Base-by-base conservation (phyloP, 805 yeast species). In the fission yeast (Schizosaccharomyces pombe) region DNA sequence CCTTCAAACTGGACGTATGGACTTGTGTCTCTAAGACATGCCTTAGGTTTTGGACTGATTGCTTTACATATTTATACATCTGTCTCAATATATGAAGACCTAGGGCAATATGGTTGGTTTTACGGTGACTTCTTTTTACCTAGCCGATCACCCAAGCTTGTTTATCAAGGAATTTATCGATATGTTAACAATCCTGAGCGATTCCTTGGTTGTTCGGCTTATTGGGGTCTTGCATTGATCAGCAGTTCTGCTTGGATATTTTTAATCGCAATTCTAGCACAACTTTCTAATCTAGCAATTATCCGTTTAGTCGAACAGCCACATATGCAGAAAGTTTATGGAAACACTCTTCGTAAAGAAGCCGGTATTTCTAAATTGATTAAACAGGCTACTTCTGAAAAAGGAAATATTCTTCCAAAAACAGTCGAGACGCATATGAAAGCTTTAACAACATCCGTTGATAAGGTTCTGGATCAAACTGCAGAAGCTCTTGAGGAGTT, bases 31-130 rank as follows among this genome's bases (percentile, higher is more conserved):
- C 70, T 78, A 57, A 65, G 82, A 55, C 59, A 75, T n/a, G 79
- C 80, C 55, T 61, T 79, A 52, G 89, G 89, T 9, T 57, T 67
- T 0, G 63, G 76, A 56, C 68, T 82, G 34, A 68, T 79, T 14
- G 59, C 72, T 5, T 69, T 83, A 30, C 93, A 83, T 60, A 63
- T 73, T 16, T 78, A 85, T 81, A 80, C 85, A 34, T 77, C 81
- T 59, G 60, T 71, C 26, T 81, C 85, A 31, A 81, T 82, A 37
- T 72, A 78, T 58, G 75, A 76, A 47, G 77, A 82, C 53, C 77
- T 83, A 58, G 89, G 89, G 1, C 81, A 80, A 57, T 82, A 79
- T 65, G 91, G 93, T n/a, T 83, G 91, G 91, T 83, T 82, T 61
- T 83, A 80, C 64, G 93, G 94, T 56, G 94, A 83, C 64, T 83